A percentile compares a stretch with the other conserved stretches of the same genome.
Evolutionary conservation across 2,329 filamentous ascomycete species (phyloP).

Genomic region (Pyricularia grisea): DNA sequence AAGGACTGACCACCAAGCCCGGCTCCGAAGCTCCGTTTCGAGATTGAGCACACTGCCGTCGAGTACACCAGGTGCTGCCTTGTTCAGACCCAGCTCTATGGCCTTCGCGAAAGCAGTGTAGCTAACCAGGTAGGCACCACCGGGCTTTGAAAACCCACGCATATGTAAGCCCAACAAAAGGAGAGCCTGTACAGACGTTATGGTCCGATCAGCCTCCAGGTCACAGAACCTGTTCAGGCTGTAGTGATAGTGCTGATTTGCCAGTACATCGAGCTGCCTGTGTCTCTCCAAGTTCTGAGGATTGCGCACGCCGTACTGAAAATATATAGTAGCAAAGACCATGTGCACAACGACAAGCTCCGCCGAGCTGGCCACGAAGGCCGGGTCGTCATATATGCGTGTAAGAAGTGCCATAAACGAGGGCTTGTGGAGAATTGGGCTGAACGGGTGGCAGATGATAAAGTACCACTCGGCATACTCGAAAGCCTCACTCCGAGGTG

Average conservation of each 20-base stretch:
- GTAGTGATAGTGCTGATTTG: constrained; percentile 73
- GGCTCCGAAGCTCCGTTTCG: constrained; percentile 67
- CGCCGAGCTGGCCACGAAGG: constrained; percentile 50
- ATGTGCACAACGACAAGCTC: constrained; percentile 68
- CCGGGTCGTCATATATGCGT: constrained; percentile 60
- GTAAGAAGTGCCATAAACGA: constrained; percentile 59
- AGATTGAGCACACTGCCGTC: constrained; percentile 43
- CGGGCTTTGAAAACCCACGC: constrained; percentile 70
- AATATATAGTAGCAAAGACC: constrained; percentile 69
- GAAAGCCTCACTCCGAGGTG: constrained; percentile 53
- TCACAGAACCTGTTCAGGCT: constrained; percentile 60
- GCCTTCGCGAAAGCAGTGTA: constrained; percentile 58
- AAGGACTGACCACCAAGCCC: constrained; percentile 67
- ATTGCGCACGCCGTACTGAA: constrained; percentile 67
- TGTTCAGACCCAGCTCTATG: constrained; percentile 65
- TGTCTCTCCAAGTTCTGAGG: constrained; percentile 43
- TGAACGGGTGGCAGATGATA: constrained; percentile 58
- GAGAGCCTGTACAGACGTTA: constrained; percentile 64
- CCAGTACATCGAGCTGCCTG: constrained; percentile 49
- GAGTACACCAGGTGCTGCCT: constrained; percentile 38
- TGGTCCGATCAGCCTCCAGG: constrained; percentile 48
- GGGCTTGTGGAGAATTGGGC: constrained; percentile 69
- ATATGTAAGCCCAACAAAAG: constrained; percentile 63
- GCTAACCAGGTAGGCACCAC: constrained; percentile 60
- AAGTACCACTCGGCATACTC: constrained; percentile 71